Evolutionary conservation across 2,329 filamentous ascomycete genomes (phyloP).

Genomic region (Pezicula radicicola): DNA sequence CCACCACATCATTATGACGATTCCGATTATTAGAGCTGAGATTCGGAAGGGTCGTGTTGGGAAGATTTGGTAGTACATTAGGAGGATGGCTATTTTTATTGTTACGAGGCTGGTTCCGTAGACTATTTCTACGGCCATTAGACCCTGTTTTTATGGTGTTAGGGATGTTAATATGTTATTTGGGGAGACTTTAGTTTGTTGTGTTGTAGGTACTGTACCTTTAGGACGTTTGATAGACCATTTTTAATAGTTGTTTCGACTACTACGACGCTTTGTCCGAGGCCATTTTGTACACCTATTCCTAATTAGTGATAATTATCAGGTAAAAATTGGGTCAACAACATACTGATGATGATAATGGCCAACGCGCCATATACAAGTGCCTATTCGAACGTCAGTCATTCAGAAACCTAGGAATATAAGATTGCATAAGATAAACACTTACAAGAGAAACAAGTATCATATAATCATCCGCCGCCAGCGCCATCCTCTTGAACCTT

Average conservation of each 20-base stretch:
- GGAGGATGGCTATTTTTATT: slow-evolving; percentile 10
- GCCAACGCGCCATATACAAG: not conserved
- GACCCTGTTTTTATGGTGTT: no score
- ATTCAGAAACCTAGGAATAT: not conserved
- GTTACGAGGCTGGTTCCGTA: no score
- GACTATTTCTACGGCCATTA: no score
- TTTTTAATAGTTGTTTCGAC: not conserved
- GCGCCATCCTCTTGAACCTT: not conserved
- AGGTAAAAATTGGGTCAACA: no score
- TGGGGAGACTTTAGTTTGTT: no score
- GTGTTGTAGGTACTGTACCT: no score
- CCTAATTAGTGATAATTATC: not conserved
- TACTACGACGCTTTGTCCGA: not conserved
- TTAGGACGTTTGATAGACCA: not conserved
- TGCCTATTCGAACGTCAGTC: not conserved
- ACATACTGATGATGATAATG: not conserved
- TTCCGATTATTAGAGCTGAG: slow-evolving; percentile 6
- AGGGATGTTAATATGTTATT: no score
- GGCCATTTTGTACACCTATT: not conserved
- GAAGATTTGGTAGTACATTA: slow-evolving; percentile 14
- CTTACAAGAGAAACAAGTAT: not conserved
- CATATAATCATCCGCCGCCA: not conserved
- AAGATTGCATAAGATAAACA: not conserved
- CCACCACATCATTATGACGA: slow-evolving; percentile 1
- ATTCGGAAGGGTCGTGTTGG: slow-evolving; percentile 7